These are phyloP conservation scores for Boletus hoseneyae DNA, from an alignment of 1,284 basidiomycete genomes.

Conservation along the genomic window DNA sequence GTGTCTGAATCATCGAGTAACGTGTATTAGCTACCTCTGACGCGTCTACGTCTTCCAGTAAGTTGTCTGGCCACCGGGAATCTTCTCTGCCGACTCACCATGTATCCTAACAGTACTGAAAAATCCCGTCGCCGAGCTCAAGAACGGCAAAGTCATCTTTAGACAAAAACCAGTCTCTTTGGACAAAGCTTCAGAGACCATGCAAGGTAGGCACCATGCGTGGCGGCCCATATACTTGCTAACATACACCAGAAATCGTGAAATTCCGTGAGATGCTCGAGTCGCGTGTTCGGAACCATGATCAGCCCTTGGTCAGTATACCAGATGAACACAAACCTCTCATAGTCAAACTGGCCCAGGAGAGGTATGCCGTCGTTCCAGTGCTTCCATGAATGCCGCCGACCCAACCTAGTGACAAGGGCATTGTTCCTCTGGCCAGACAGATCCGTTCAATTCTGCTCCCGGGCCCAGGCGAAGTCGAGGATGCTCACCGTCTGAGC, in stretches of 20 bases:
- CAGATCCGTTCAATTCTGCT: conserved; percentile 62
- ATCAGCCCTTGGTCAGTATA: conserved; percentile 49
- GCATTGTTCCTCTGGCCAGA: conserved; percentile 54
- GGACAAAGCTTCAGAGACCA: conserved; percentile 75
- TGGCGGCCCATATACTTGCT: background rate
- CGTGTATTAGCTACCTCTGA: conserved; percentile 12
- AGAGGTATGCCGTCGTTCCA: conserved; percentile 54
- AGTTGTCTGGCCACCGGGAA: conserved; percentile 1
- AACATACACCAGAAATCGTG: conserved; percentile 50
- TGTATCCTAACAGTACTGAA: conserved; percentile 32
- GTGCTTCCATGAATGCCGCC: conserved; percentile 1
- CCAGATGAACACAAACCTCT: conserved; percentile 69
- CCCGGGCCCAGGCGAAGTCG: conserved; percentile 55
- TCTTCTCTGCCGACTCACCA: background rate
- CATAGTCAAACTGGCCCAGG: conserved; percentile 76
- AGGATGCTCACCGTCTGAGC: conserved; percentile 33
- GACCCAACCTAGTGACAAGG: conserved; percentile 59
- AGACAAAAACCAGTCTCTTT: conserved; percentile 76
- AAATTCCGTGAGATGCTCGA: conserved; percentile 69
- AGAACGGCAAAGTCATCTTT: conserved; percentile 72
- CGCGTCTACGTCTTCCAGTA: conserved; percentile 18
- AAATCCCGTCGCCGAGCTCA: conserved; percentile 54
- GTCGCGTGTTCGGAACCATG: conserved; percentile 42
- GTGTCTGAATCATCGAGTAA: conserved; percentile 9
- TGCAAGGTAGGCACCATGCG: conserved; percentile 60